A percentile compares a stretch with the other conserved stretches of the same genome.
Evolutionary conservation across 805 yeast species (phyloP).

Genomic region (Lipomyces spencermartinsiae): DNA sequence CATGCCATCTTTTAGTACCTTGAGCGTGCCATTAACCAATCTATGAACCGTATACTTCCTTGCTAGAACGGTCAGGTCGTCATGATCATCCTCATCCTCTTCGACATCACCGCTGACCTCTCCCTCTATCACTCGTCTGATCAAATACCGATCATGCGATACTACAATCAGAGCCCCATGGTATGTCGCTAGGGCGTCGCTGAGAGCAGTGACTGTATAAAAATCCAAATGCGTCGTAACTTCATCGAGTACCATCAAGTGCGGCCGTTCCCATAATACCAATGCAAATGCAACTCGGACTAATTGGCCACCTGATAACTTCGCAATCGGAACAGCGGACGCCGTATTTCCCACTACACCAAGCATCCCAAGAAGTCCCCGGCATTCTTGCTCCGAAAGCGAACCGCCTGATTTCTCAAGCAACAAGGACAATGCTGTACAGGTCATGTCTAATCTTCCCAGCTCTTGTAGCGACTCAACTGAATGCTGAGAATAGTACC

Average conservation of each 20-base stretch:
- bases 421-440: not conserved
- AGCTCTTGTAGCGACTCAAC: constrained; percentile 4
- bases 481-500: constrained; percentile 7
- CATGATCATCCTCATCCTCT: constrained; percentile 5
- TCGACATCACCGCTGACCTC: not conserved
- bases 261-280: not conserved
- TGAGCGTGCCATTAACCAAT: not conserved
- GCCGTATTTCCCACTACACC: not conserved
- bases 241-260: constrained; percentile 9
- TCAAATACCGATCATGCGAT: constrained; percentile 11
- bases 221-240: constrained; percentile 12
- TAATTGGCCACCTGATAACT: constrained; percentile 11
- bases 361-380: not conserved
- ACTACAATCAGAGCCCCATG: constrained; percentile 8
- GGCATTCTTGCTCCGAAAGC: not conserved
- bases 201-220: constrained; percentile 1
- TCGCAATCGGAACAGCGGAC: not conserved
- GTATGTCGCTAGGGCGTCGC: not conserved
- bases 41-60: not conserved
- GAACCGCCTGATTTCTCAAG: not conserved
- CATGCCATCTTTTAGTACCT: constrained; percentile 2
- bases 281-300: constrained; percentile 9
- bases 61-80: not conserved
- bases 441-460: not conserved
- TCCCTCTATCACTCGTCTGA: constrained; percentile 6